Percentiles rank a stretch among this genome's conserved stretches.
Evolutionary conservation across 1,284 basidiomycete species (phyloP).

Genomic region (Leccinum griseonigrum): DNA sequence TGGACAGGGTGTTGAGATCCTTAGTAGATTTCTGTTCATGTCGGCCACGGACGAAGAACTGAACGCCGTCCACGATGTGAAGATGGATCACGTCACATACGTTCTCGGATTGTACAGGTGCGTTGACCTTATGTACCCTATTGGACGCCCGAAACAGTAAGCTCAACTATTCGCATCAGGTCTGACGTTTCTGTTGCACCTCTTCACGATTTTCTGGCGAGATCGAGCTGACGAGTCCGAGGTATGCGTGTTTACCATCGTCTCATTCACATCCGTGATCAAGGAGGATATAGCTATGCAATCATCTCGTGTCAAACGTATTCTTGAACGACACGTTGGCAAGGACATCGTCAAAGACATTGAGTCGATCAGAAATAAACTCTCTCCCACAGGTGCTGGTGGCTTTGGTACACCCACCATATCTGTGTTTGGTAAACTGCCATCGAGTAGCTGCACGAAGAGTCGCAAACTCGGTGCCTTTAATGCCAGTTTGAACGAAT

Average conservation of each 20-base stretch:
- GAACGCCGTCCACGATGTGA: conserved; percentile 59
- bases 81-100: conserved; percentile 89
- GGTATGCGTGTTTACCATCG: conserved; percentile 96
- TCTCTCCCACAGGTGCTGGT: conserved; percentile 36
- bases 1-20: conserved; percentile 7
- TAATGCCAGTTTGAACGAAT: background rate
- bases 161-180: conserved; percentile 34
- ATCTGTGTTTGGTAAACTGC: background rate
- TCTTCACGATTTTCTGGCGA: conserved; percentile 61
- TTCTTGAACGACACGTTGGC: conserved; percentile 69
- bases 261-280: conserved; percentile 86
- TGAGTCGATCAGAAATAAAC: conserved; percentile 64
- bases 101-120: conserved; percentile 79
- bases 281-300: conserved; percentile 75
- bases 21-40: conserved; percentile 72
- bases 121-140: background rate
- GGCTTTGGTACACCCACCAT: background rate
- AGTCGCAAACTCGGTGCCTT: background rate
- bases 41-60: conserved; percentile 91
- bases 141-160: background rate
- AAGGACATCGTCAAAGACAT: conserved; percentile 73
- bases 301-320: conserved; percentile 75
- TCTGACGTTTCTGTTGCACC: conserved; percentile 74
- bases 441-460: background rate
- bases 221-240: too few species aligned